Percentiles rank a stretch among this genome's conserved stretches.
phyloP scores from a whole-genome alignment of 2,329 filamentous ascomycete genomes.

The Aspergillus tamarii region DNA sequence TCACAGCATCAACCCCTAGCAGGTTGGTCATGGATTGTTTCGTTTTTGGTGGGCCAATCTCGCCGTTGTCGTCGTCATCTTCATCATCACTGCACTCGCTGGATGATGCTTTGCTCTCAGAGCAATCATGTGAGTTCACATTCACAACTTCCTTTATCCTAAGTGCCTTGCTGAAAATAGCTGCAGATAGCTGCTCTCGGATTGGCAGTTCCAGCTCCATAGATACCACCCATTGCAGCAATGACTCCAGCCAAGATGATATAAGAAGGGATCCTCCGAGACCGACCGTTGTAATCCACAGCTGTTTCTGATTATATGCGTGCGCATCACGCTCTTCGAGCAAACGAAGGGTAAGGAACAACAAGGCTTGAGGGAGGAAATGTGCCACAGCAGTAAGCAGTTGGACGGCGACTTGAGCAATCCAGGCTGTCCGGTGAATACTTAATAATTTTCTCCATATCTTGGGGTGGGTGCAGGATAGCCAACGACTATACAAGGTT shows the following conservation, averaged over 20 bases:
- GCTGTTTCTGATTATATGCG: slow-evolving; percentile 53
- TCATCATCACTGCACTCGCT: background rate
- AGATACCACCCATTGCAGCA: slow-evolving; percentile 24
- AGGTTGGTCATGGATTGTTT: slow-evolving; percentile 65
- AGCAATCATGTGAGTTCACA: slow-evolving; percentile 39
- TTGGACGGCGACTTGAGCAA: slow-evolving; percentile 62
- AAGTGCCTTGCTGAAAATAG: slow-evolving; percentile 76
- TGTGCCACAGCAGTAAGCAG: slow-evolving; percentile 58
- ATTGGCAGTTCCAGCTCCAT: slow-evolving; percentile 54
- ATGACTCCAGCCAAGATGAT: slow-evolving; percentile 59
- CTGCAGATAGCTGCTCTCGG: slow-evolving; percentile 67
- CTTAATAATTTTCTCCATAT: slow-evolving; percentile 64
- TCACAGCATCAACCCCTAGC: slow-evolving; percentile 71
- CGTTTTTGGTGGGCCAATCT: slow-evolving; percentile 57
- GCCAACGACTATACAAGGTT: slow-evolving; percentile 33
- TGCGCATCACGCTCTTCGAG: slow-evolving; percentile 60
- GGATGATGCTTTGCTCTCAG: slow-evolving; percentile 17
- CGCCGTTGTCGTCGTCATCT: slow-evolving; percentile 40
- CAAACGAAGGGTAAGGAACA: slow-evolving; percentile 66
- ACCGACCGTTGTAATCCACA: slow-evolving; percentile 59
- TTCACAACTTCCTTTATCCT: slow-evolving; percentile 67
- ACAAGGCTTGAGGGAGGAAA: slow-evolving; percentile 69
- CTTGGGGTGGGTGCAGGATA: slow-evolving; percentile 14
- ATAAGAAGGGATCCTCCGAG: slow-evolving; percentile 63
- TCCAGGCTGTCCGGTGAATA: slow-evolving; percentile 59